phyloP scores from a whole-genome alignment of 257 asterid genomes.

The Penstemon eatonii region DNA sequence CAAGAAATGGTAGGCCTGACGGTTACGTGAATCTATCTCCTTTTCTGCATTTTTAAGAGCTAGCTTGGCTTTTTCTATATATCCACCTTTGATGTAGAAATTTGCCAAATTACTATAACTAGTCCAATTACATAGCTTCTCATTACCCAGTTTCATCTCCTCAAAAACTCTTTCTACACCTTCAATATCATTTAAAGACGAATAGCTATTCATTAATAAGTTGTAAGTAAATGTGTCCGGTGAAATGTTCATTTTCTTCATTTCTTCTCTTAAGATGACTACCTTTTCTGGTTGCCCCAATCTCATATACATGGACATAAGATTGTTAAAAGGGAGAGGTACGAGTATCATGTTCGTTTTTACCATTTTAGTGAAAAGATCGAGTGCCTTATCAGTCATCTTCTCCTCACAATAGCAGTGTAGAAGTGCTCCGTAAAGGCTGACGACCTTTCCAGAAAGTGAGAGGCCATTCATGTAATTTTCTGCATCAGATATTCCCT shows the following conservation, averaged over 20 bases:
- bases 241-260: slow-evolving; percentile 53
- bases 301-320: slow-evolving; percentile 62
- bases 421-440: slow-evolving; percentile 66
- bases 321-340: slow-evolving; percentile 54
- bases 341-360: slow-evolving; percentile 35
- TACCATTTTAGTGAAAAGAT: slow-evolving; percentile 51
- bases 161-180: slow-evolving; percentile 71
- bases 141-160: slow-evolving; percentile 54
- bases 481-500: slow-evolving; percentile 75
- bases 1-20: slow-evolving; percentile 61
- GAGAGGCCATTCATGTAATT: slow-evolving; percentile 53
- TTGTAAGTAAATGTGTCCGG: slow-evolving; percentile 61
- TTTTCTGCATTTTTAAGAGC: slow-evolving; percentile 63
- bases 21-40: slow-evolving; percentile 48
- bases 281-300: slow-evolving; percentile 62
- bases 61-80: slow-evolving; percentile 56
- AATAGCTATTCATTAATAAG: slow-evolving; percentile 60
- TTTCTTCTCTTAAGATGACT: slow-evolving; percentile 42
- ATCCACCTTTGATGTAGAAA: slow-evolving; percentile 53
- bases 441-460: slow-evolving; percentile 39
- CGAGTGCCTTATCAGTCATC: slow-evolving; percentile 58
- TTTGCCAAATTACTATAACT: slow-evolving; percentile 69
- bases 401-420: slow-evolving; percentile 67
- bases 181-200: slow-evolving; percentile 53
- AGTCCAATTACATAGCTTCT: slow-evolving; percentile 65